phyloP scores from a whole-genome alignment of 176 grass and related monocot genomes.

The Guadua angustifolia region DNA sequence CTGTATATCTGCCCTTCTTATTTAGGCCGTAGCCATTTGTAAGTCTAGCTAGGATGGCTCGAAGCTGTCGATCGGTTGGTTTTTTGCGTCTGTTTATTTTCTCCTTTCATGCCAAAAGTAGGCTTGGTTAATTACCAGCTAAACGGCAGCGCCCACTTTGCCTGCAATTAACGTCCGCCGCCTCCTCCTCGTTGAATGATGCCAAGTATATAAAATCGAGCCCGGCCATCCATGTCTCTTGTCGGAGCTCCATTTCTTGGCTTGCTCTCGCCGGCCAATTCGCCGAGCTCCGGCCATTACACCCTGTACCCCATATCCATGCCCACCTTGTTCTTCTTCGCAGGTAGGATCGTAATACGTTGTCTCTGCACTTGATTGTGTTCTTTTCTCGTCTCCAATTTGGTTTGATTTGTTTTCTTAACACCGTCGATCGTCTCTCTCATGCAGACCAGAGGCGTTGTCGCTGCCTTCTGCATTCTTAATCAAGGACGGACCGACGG shows the following conservation, averaged over 20 bases:
- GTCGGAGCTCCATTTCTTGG: constrained; percentile 49
- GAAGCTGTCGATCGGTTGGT: background rate
- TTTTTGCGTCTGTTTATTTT: background rate
- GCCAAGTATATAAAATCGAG: constrained; percentile 22
- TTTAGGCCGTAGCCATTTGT: background rate
- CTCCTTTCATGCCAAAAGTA: constrained; percentile 41
- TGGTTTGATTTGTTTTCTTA: background rate
- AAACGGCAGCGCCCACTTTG: constrained; percentile 31
- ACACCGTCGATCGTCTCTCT: background rate
- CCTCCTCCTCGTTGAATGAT: background rate
- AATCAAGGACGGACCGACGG: constrained; percentile 15
- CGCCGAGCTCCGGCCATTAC: constrained; percentile 41
- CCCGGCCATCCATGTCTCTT: background rate
- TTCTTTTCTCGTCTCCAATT: background rate
- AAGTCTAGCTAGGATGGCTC: background rate
- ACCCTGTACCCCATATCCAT: background rate
- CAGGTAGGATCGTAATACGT: background rate
- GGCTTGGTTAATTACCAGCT: background rate
- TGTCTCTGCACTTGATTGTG: background rate
- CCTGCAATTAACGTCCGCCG: background rate
- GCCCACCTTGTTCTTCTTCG: background rate
- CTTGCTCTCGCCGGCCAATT: background rate
- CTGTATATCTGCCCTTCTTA: background rate
- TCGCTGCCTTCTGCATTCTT: constrained; percentile 8
- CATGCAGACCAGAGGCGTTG: constrained; percentile 31